A percentile compares a stretch with the other conserved stretches of the same genome.
Evolutionary conservation across 2,329 filamentous ascomycete genomes (phyloP).

Genomic region (Saccharata proteae): DNA sequence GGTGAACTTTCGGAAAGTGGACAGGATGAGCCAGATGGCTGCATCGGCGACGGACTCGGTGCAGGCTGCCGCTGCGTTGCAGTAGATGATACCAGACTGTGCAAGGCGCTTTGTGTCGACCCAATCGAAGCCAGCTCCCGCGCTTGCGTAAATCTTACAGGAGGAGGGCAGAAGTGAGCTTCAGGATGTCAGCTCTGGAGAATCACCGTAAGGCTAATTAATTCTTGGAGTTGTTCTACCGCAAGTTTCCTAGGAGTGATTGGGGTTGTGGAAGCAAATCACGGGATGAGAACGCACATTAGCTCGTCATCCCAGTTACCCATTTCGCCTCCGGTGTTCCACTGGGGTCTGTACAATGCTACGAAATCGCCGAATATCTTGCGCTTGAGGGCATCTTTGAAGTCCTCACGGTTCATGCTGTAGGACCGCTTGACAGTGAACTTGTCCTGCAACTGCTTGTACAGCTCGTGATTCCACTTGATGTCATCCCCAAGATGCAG

Average conservation of each 20-base stretch:
- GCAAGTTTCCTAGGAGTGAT: too few species aligned
- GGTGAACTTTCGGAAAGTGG: constrained; percentile 38
- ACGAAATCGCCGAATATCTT: constrained; percentile 31
- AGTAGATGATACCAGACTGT: constrained; percentile 37
- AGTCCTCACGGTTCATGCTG: constrained; percentile 20
- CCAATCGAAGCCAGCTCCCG: constrained; percentile 53
- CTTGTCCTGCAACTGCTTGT: constrained; percentile 21
- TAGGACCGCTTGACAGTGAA: constrained; percentile 25
- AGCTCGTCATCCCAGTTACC: constrained; percentile 50
- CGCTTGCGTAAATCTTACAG: constrained; percentile 46
- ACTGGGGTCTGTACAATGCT: constrained; percentile 46
- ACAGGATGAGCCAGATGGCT: constrained; percentile 46
- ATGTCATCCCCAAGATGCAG: constrained; percentile 34
- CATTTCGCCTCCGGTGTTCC: constrained; percentile 50
- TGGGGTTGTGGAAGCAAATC: constrained; percentile 4
- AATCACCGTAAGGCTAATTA: too few species aligned
- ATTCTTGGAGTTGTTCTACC: too few species aligned
- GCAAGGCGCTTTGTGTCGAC: constrained; percentile 44
- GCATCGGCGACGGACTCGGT: constrained; percentile 60
- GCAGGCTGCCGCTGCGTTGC: constrained; percentile 34
- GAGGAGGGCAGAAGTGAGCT: constrained; percentile 37
- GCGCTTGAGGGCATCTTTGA: constrained; percentile 26
- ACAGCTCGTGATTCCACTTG: constrained; percentile 33
- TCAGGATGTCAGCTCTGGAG: constrained; percentile 1
- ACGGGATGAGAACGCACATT: constrained; percentile 25